Conservation (phyloP, 1,139 yeast genomes). For the Scheffersomyces titani region DNA sequence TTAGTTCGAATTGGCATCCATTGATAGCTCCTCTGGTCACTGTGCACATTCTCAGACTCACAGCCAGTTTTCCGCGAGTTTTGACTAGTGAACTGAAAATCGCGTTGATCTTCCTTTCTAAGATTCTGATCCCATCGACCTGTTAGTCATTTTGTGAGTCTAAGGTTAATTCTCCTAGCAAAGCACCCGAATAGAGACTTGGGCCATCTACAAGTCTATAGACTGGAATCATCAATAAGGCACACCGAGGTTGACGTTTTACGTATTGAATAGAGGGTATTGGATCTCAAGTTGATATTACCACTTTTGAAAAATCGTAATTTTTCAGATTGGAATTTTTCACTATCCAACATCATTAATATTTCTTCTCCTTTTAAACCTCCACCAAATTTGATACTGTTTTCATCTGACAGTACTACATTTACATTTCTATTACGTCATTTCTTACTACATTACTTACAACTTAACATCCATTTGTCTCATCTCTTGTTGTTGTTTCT, state of each 20-base stretch:
- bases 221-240: background rate
- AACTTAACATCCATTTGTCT: background rate
- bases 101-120: background rate
- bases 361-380: background rate
- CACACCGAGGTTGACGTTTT: background rate
- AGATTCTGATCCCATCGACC: background rate
- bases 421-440: no score
- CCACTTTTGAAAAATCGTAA: background rate
- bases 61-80: background rate
- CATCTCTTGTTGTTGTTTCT: background rate
- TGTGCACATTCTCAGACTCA: background rate
- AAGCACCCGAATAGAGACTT: background rate
- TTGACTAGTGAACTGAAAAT: background rate
- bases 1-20: background rate
- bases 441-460: background rate
- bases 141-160: background rate
- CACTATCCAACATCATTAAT: background rate
- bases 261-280: background rate
- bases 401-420: background rate
- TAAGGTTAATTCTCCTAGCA: background rate
- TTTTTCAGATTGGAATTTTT: background rate
- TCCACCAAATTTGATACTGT: background rate
- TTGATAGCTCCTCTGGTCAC: background rate
- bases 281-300: background rate
- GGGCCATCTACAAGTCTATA: background rate